These are phyloP conservation scores for Pseudogymnoascus sp. DNA, from an alignment of 2,329 filamentous ascomycete genomes.

Conservation along the genomic window DNA sequence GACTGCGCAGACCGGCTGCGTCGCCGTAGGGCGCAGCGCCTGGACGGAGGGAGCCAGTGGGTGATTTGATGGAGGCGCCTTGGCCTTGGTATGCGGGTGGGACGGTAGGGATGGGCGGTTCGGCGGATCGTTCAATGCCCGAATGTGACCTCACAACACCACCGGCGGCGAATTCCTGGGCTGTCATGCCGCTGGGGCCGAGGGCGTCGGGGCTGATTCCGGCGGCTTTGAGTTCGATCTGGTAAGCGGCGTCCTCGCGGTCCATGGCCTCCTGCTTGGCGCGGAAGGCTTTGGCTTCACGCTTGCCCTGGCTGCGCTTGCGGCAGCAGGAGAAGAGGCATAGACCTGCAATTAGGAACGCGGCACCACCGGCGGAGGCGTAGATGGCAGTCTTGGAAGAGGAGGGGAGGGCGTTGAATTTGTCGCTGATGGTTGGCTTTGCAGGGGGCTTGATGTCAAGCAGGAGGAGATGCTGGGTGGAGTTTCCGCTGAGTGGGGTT, in stretches of 20 bases:
- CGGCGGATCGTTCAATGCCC: background rate
- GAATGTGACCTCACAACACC: background rate
- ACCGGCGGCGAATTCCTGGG: background rate
- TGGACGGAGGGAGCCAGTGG: background rate
- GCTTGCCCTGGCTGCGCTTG: conserved; percentile 45
- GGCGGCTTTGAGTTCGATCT: conserved; percentile 20
- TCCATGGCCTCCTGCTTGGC: conserved; percentile 24
- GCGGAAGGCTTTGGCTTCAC: conserved; percentile 39
- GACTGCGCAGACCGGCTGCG: background rate
- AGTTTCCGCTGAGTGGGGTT: conserved; percentile 43
- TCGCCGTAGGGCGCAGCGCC: background rate
- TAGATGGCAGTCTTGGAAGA: conserved; percentile 48
- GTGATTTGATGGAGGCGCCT: background rate
- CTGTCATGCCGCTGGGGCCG: background rate
- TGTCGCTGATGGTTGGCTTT: conserved; percentile 41
- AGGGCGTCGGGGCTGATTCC: conserved; percentile 1
- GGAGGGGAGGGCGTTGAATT: conserved; percentile 45
- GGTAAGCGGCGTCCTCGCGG: conserved; percentile 22
- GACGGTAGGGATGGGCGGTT: background rate
- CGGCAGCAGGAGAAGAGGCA: conserved; percentile 47
- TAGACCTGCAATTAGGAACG: conserved; percentile 34
- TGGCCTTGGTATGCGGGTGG: background rate
- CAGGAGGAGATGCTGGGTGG: conserved; percentile 31
- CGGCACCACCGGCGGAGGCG: conserved; percentile 39
- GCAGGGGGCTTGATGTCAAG: conserved; percentile 28